Evolutionary conservation across 2,329 filamentous ascomycete species (phyloP), one percentile per base, ranked within the genome.

Genomic region (Fonsecaea pugnacius): DNA sequence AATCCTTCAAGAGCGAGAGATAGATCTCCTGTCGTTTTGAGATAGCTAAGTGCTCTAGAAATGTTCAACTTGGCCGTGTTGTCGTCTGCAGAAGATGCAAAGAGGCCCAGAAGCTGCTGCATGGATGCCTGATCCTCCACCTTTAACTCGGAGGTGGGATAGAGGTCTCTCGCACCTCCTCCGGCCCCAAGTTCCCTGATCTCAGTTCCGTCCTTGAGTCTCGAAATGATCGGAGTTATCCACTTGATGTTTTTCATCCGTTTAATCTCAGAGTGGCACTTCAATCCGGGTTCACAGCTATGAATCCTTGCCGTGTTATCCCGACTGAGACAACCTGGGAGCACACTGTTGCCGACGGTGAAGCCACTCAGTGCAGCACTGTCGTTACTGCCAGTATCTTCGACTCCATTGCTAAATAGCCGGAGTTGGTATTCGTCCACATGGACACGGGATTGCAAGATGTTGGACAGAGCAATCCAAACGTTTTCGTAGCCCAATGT

Each of bases 401-500:
- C 82, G 1, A 77, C 76, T 0, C 93, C 83, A 1, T 88, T 85
- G 46, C 79, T 79, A 72, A 96, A 97, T 0, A 97, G 81, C 0
- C 83, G 78, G 72, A 89, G 81, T 70, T 93, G 91, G 73, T 97
- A 97, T 16, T 85, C 79, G 73, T 96, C 92, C 2, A 97, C 85
- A 71, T 97, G 94, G 1, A 96, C 85, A 81, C 89, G 70, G 0
- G 88, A 89, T 5, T 85, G 78, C 0, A 97, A 79, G 10, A 87
- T 85, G 24, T 87, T 84, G 0, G 92, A 88, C 0, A 98, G 78
- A 0, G 91, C 89, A 64, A 92, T 80, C 92, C 92, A 97, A 0
- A 96, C 92, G 58, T 96, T 90, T 74, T 98, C 93, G 68, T 97
- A 96, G 0, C 91, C 91, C 73, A 95, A 95, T 0, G 94, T 97